Evolutionary conservation across 371 early-diverging fungal species (phyloP), one percentile per base, ranked within the genome.

Genomic region (Entomophthora muscae): DNA sequence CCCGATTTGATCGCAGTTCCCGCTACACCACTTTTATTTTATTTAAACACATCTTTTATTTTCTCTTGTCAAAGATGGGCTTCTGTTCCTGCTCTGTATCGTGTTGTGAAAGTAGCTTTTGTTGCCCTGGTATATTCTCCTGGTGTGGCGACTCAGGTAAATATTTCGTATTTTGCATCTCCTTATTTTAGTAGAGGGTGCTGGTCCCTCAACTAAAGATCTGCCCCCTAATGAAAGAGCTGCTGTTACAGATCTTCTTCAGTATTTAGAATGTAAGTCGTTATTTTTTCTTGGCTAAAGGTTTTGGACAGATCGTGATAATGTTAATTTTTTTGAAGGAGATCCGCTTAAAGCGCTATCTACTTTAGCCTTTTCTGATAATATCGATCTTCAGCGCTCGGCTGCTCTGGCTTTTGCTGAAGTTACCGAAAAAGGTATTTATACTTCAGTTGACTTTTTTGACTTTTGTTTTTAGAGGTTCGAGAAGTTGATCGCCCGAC

Each of bases 391-490:
- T 55, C 90, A 90, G 70, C 75, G 91, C 53, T 90, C 90, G 21
- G 93, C 92, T 0, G 91, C 94, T 24, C 74, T 91, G 57, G 90
- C 91, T 0, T 93, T 92, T 76, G 91, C 90, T 52, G 93, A 93
- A 74, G 84, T 92, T 52, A 89, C 92, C 5, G 94, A 92, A 70
- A 84, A 83, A 74, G 83, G 83, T 82, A 67, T 32, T 33, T 61
- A 33, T 57, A 32, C 3, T 61, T 52, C 66, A 2, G 60, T 32
- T 32, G 26, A 31, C 31, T 12, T 52, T 27, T 57, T 52, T 67
- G 55, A 24, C 23, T 12, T 60, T 12, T 64, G 29, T 52, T 30
- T n/a, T 59, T 66, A 83, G 92, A 92, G 70, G 84, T 85, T 24
- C 80, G 88, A 61, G 83, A 85, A 32, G 89, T 89, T 17, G 81